Evolutionary conservation across 83 land plant genomes (phyloP).

Genomic region (Thuja plicata): DNA sequence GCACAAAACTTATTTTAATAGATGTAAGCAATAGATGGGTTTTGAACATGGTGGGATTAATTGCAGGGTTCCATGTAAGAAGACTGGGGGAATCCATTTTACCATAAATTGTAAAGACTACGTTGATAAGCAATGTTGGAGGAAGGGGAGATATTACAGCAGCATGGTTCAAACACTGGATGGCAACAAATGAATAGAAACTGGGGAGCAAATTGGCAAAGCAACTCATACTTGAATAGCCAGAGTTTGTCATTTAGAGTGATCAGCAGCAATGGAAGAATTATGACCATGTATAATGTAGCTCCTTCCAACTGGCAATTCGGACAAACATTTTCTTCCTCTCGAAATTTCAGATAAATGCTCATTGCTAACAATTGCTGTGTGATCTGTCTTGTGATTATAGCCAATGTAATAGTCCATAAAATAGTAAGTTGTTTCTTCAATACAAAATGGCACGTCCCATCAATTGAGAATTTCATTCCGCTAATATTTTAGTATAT

Average conservation of each 20-base stretch:
- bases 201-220: constrained; percentile 67
- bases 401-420: neutral
- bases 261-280: constrained; percentile 44
- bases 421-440: too few relatives aligned
- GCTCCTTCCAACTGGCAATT: constrained; percentile 52
- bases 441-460: too few relatives aligned
- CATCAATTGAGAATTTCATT: neutral
- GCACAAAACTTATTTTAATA: neutral
- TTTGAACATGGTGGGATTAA: neutral
- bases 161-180: constrained; percentile 39
- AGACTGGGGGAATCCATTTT: constrained; percentile 46
- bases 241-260: constrained; percentile 55
- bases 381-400: neutral
- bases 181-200: constrained; percentile 56
- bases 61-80: constrained; percentile 50
- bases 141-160: constrained; percentile 51
- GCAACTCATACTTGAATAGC: constrained; percentile 40
- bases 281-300: constrained; percentile 42
- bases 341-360: neutral
- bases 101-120: constrained; percentile 50
- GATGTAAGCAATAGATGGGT: neutral
- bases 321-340: constrained; percentile 38
- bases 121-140: constrained; percentile 58
- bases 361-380: too few relatives aligned
- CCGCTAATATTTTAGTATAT: too few relatives aligned